Percentiles rank a stretch among this genome's conserved stretches.
Conservation (phyloP, 352 stramenopile genomes). For the Elongisporangium undulatum region DNA sequence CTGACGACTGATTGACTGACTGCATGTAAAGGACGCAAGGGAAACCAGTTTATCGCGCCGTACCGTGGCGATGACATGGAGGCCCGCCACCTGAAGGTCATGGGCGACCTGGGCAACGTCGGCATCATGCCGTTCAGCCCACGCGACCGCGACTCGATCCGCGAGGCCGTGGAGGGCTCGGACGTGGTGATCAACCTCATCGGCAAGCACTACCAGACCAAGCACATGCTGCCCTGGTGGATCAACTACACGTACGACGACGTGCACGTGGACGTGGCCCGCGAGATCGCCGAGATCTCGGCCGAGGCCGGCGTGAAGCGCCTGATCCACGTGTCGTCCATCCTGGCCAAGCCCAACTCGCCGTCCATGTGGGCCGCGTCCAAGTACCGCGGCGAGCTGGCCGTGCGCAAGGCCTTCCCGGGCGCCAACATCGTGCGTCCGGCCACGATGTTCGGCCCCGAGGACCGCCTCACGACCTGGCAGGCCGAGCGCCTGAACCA, state of each 20-base stretch:
- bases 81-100: conserved; percentile 92
- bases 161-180: conserved; percentile 86
- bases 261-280: conserved; percentile 92
- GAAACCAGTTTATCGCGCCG: conserved; percentile 77
- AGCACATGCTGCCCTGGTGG: conserved; percentile 90
- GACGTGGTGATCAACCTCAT: conserved; percentile 98
- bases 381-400: conserved; percentile 84
- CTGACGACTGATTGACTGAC: not conserved
- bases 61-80: conserved; percentile 94
- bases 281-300: conserved; percentile 78
- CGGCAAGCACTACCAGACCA: conserved; percentile 97
- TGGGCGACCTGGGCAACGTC: conserved; percentile 92
- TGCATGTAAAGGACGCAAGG: conserved; percentile 41
- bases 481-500: conserved; percentile 69
- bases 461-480: conserved; percentile 95
- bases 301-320: conserved; percentile 71
- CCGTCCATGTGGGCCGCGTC: conserved; percentile 76
- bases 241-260: conserved; percentile 96
- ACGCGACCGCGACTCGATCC: conserved; percentile 92
- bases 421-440: conserved; percentile 95
- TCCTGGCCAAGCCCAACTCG: conserved; percentile 80
- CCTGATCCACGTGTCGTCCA: conserved; percentile 80
- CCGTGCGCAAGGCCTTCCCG: conserved; percentile 91
- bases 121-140: conserved; percentile 75
- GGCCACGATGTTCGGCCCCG: conserved; percentile 92